Evolutionary conservation across 352 stramenopile species (phyloP).

Genomic region (Pythium aquatile): DNA sequence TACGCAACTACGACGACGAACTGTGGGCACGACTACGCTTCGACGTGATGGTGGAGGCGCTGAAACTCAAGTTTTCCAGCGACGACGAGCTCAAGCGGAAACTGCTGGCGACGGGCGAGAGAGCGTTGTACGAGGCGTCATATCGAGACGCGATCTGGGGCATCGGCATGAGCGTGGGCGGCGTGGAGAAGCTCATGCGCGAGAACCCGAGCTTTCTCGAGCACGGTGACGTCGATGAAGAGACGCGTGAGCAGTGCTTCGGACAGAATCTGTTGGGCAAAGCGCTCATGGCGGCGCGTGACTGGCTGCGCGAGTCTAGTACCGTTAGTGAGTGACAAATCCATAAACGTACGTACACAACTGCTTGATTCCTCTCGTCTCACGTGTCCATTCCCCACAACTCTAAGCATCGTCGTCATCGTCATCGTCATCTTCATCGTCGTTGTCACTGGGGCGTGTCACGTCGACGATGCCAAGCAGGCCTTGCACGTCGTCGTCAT

Average conservation of each 20-base stretch:
- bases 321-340: neutral
- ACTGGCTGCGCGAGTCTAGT: slow-evolving; percentile 34
- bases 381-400: neutral
- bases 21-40: slow-evolving; percentile 44
- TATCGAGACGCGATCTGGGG: slow-evolving; percentile 54
- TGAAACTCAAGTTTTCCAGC: slow-evolving; percentile 61
- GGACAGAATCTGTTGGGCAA: slow-evolving; percentile 56
- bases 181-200: slow-evolving; percentile 39
- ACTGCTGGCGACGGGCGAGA: slow-evolving; percentile 45
- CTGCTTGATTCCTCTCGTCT: neutral
- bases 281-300: slow-evolving; percentile 51
- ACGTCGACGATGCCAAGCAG: slow-evolving; percentile 1
- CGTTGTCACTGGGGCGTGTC: neutral
- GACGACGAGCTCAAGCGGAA: slow-evolving; percentile 31
- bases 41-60: slow-evolving; percentile 50
- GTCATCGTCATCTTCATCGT: slow-evolving; percentile 1
- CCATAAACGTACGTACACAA: neutral
- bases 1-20: slow-evolving; percentile 51
- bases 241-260: slow-evolving; percentile 37
- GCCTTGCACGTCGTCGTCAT: slow-evolving; percentile 8
- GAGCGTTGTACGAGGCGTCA: slow-evolving; percentile 56
- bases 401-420: neutral
- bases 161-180: slow-evolving; percentile 47
- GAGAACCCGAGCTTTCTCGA: slow-evolving; percentile 35
- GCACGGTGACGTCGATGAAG: slow-evolving; percentile 35